A percentile compares a stretch with the other conserved stretches of the same genome.
phyloP scores from a whole-genome alignment of 306 rosid species.

The Casuarina glauca region DNA sequence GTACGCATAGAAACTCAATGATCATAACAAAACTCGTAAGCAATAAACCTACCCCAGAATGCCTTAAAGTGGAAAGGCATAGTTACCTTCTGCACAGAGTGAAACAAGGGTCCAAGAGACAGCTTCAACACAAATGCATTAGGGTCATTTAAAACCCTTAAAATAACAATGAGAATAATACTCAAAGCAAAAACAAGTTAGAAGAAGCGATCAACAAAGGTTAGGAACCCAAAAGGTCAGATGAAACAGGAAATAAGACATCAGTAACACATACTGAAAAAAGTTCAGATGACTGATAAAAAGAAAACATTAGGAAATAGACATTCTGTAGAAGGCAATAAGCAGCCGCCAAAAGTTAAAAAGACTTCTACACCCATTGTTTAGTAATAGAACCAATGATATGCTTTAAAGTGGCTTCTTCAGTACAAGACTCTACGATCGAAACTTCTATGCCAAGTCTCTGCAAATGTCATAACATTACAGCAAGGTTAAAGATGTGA shows the following conservation, averaged over 20 bases:
- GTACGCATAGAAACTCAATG: not conserved
- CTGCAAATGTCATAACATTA: constrained; percentile 98
- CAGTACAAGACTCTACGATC: constrained; percentile 39
- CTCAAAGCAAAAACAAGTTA: constrained; percentile 45
- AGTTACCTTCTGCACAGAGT: constrained; percentile 48
- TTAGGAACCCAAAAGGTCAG: constrained; percentile 27
- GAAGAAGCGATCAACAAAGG: constrained; percentile 37
- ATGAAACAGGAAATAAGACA: constrained; percentile 39
- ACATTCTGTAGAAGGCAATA: constrained; percentile 38
- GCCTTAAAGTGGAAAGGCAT: constrained; percentile 42
- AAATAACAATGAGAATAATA: constrained; percentile 26
- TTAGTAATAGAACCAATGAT: constrained; percentile 23
- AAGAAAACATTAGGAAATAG: constrained; percentile 52
- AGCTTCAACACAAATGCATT: constrained; percentile 47
- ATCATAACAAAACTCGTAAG: constrained; percentile 16
- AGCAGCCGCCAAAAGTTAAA: constrained; percentile 40
- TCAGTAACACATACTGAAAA: constrained; percentile 41
- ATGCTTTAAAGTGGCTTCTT: constrained; percentile 47
- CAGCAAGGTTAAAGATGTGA: constrained; percentile 99
- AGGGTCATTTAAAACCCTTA: constrained; percentile 41
- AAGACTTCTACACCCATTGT: constrained; percentile 46
- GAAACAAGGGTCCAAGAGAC: constrained; percentile 36
- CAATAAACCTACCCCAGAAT: constrained; percentile 47
- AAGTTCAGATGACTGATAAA: constrained; percentile 37
- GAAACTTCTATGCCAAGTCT: constrained; percentile 60